Percentiles rank a stretch among this genome's conserved stretches.
These are phyloP conservation scores for Ambrosiella xylebori DNA, from an alignment of 2,329 filamentous ascomycete genomes.

Conservation along the genomic window DNA sequence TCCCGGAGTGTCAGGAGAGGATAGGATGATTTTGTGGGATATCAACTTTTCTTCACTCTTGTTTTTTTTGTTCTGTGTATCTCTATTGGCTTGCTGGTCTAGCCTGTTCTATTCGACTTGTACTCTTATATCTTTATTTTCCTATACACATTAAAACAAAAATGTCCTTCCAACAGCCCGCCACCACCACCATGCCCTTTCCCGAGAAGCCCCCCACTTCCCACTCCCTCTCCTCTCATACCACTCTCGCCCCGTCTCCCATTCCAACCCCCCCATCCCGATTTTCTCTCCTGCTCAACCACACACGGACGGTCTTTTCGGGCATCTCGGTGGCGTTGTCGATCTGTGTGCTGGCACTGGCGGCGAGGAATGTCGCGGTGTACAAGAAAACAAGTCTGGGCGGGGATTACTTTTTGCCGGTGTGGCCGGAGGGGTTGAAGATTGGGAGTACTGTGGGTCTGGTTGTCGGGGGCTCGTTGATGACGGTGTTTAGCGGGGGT, in stretches of 20 bases:
- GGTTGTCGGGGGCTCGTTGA: constrained; percentile 32
- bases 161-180: too few relatives aligned
- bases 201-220: too few relatives aligned
- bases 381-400: constrained; percentile 37
- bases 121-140: neutral
- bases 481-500: constrained; percentile 30
- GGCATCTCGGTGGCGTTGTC: constrained; percentile 32
- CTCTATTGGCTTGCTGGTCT: neutral
- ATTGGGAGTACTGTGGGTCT: constrained; percentile 38
- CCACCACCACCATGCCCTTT: too few relatives aligned
- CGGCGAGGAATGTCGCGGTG: constrained; percentile 35
- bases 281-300: constrained; percentile 27
- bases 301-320: constrained; percentile 30
- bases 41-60: neutral
- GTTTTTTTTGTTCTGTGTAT: constrained; percentile 2
- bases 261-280: constrained; percentile 14
- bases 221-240: too few relatives aligned
- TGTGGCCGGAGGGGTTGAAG: constrained; percentile 43
- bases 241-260: constrained; percentile 9
- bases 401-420: constrained; percentile 29
- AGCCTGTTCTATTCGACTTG: neutral
- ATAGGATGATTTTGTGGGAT: neutral
- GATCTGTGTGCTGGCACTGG: constrained; percentile 35
- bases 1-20: neutral
- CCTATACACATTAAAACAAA: neutral